Percentiles rank a stretch among this genome's conserved stretches.
These are phyloP conservation scores for Nemania diffusa DNA, from an alignment of 2,329 filamentous ascomycete genomes.

Conservation along the genomic window DNA sequence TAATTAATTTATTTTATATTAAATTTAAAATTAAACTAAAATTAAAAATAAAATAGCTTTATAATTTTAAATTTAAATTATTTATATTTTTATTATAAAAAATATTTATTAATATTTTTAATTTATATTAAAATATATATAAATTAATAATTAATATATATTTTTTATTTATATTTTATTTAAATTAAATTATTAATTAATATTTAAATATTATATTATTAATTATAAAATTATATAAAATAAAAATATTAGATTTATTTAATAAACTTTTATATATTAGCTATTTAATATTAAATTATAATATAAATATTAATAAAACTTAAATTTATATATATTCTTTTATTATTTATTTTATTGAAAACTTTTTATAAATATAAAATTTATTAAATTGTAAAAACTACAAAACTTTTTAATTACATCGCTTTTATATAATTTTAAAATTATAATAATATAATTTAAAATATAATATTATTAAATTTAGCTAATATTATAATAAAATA, in stretches of 20 bases:
- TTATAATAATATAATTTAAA: neutral
- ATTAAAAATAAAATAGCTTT: neutral
- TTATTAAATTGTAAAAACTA: neutral
- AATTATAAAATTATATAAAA: neutral
- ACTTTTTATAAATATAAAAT: neutral
- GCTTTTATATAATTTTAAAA: neutral
- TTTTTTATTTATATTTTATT: neutral
- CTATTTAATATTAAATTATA: neutral
- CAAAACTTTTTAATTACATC: neutral
- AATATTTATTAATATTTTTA: neutral
- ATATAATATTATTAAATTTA: conserved; percentile 2
- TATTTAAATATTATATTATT: neutral
- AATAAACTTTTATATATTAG: neutral
- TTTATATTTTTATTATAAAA: neutral
- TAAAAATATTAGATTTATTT: neutral
- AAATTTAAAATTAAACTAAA: neutral
- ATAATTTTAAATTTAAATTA: neutral
- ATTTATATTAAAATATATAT: conserved; percentile 2
- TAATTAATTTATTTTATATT: neutral
- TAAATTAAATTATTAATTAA: neutral
- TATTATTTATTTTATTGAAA: neutral
- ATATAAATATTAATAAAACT: neutral
- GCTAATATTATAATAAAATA: neutral
- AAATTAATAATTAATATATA: neutral
- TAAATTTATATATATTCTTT: neutral